A percentile compares a stretch with the other conserved stretches of the same genome.
phyloP scores from a whole-genome alignment of 1,139 yeast genomes.

The Meyerozyma elateridarum region DNA sequence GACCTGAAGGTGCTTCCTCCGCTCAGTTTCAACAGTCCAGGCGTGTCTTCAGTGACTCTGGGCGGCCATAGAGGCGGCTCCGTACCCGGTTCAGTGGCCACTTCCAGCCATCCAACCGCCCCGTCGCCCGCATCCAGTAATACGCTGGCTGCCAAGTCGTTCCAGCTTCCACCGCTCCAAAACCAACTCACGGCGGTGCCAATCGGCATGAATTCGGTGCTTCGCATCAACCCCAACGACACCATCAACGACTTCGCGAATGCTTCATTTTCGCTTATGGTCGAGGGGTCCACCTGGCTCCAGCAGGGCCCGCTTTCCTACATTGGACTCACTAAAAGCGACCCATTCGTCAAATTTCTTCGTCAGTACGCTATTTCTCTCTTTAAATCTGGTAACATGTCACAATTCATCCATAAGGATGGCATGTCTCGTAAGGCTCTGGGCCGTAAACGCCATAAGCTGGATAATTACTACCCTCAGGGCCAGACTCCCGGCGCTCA shows the following conservation, averaged over 20 bases:
- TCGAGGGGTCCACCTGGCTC: conserved; percentile 39
- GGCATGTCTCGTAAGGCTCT: not conserved
- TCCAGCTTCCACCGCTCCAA: conserved; percentile 2
- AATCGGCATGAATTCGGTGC: conserved; percentile 35
- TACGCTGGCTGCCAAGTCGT: not conserved
- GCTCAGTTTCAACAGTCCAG: conserved; percentile 1
- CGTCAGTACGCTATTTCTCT: conserved; percentile 34
- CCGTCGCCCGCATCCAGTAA: not conserved
- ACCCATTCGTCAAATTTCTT: conserved; percentile 36
- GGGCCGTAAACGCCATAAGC: conserved; percentile 2
- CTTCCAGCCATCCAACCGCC: not conserved
- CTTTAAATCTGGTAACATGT: conserved; percentile 33
- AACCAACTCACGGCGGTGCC: conserved; percentile 23
- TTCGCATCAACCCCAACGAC: conserved; percentile 34
- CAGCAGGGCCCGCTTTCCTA: conserved; percentile 41
- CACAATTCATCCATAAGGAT: conserved; percentile 27
- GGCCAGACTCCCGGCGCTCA: not conserved
- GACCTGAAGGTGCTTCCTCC: conserved; percentile 2
- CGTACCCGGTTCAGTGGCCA: not conserved
- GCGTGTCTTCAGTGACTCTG: not conserved
- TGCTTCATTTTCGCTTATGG: conserved; percentile 33
- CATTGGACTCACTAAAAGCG: conserved; percentile 40
- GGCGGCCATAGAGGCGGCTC: not conserved
- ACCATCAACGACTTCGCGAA: conserved; percentile 30
- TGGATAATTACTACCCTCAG: not conserved